Percentiles rank a stretch among this genome's conserved stretches.
Evolutionary conservation across 2,329 filamentous ascomycete genomes (phyloP).

Genomic region (Pseudopithomyces chartarum): DNA sequence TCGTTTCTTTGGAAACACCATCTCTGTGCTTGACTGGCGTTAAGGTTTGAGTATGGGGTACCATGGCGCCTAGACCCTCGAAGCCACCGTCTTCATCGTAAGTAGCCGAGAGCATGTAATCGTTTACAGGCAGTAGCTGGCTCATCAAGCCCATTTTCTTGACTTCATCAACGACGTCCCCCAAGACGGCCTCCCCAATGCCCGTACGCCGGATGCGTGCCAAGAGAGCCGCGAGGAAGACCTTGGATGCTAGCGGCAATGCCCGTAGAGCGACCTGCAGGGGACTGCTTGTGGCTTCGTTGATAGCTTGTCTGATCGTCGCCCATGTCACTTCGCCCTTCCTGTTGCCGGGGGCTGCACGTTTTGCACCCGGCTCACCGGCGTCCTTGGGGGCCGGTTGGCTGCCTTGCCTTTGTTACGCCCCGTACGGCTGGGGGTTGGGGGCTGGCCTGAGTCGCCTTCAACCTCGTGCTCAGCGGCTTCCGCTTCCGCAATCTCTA

Average conservation of each 20-base stretch:
- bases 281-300: constrained; percentile 90
- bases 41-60: constrained; percentile 10
- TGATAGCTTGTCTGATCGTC: constrained; percentile 92
- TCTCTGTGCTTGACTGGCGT: constrained; percentile 16
- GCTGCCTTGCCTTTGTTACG: constrained; percentile 39
- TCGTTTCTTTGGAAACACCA: constrained; percentile 26
- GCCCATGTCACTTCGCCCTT: constrained; percentile 79
- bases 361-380: constrained; percentile 30
- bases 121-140: constrained; percentile 63
- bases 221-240: constrained; percentile 83
- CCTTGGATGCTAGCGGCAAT: constrained; percentile 79
- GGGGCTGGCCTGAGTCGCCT: constrained; percentile 49
- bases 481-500: constrained; percentile 89
- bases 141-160: constrained; percentile 69
- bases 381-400: constrained; percentile 24
- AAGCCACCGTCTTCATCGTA: constrained; percentile 29
- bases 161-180: constrained; percentile 88
- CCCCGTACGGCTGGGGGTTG: constrained; percentile 67
- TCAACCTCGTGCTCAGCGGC: constrained; percentile 35
- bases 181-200: constrained; percentile 82
- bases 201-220: constrained; percentile 81
- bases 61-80: constrained; percentile 9
- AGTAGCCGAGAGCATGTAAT: constrained; percentile 59
- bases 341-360: constrained; percentile 24
- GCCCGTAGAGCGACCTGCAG: constrained; percentile 86